Base-by-base conservation (phyloP, 2,329 filamentous ascomycete species). In the Colletotrichum karsti region DNA sequence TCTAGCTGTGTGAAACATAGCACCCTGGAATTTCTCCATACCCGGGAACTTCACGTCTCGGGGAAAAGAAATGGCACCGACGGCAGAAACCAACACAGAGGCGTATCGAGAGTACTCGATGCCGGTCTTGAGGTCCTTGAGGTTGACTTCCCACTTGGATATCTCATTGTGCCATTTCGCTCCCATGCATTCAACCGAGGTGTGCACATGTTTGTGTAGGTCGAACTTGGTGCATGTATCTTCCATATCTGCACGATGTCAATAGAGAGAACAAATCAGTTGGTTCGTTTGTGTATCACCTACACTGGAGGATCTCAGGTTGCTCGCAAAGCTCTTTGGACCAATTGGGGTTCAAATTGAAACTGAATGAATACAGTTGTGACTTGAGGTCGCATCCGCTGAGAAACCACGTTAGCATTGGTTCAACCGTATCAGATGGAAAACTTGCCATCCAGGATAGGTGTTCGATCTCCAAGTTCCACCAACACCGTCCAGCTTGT, bases 351-450 rank as follows among this genome's bases (percentile, higher is more conserved):
- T 82, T 82, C 10, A 77, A 71, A 18, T 77, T 79, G 71, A 82
- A 82, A 39, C 77, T 80, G 73, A 80, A 82, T 0, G 80, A 82
- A 61, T 82, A 83, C 3, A 83, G 74, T 70, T 81, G 79, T 1
- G 76, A 76, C 12, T 74, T 72, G n/a, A 81, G 70, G 71, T 79
- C 73, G 44, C 70, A 74, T 39, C 73, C 73, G 53, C 73, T 72
- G 50, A 4, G 15, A 3, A 24, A 3, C 20, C 30, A 9, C 9
- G 22, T 60, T 20, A 60, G 57, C 42, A 24, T 8, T 35, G n/a
- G 18, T 12, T n/a, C n/a, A n/a, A n/a, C n/a, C 22, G 62, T 26
- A 50, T 42, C 35, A 18, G 26, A 20, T 41, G n/a, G 13, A 35
- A 20, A 30, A 63, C 72, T 44, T 55, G 72, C 74, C 74, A 75